Evolutionary conservation across 106 monocot genomes (phyloP).

Genomic region (Apostasia ramifera): DNA sequence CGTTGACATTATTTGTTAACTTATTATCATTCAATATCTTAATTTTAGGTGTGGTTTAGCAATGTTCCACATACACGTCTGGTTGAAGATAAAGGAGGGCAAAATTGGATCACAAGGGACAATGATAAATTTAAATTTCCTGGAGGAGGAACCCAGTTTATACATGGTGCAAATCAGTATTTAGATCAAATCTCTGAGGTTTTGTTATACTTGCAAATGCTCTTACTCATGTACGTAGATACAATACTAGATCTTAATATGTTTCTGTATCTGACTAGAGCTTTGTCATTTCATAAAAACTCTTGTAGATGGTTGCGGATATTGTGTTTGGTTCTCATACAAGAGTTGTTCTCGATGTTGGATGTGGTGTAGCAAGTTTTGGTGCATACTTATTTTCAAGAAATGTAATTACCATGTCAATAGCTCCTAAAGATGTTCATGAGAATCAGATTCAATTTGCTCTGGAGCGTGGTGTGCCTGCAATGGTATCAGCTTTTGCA

Average conservation of each 20-base stretch:
- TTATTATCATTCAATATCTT: not conserved
- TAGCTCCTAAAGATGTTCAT: constrained; percentile 98
- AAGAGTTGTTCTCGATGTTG: constrained; percentile 86
- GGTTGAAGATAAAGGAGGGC: constrained; percentile 95
- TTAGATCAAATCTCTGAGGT: constrained; percentile 83
- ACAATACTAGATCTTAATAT: constrained; percentile 3
- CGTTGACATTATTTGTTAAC: not conserved
- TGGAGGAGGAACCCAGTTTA: constrained; percentile 95
- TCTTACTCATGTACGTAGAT: not conserved
- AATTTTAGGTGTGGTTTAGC: constrained; percentile 75
- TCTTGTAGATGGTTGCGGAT: constrained; percentile 85
- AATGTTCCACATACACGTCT: constrained; percentile 89
- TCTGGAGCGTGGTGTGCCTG: constrained; percentile 95
- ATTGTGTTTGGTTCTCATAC: constrained; percentile 80
- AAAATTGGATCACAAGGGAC: constrained; percentile 85
- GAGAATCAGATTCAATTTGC: constrained; percentile 99
- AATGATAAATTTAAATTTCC: constrained; percentile 91
- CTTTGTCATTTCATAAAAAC: constrained; percentile 4
- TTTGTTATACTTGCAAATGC: constrained; percentile 3
- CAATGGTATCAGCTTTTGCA: constrained; percentile 92
- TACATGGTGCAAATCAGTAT: constrained; percentile 90
- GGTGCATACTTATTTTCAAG: constrained; percentile 81
- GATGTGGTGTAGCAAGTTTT: constrained; percentile 97
- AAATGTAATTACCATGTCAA: constrained; percentile 78
- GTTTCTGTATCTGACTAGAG: not conserved